Percentiles rank a stretch among this genome's conserved stretches.
These are phyloP conservation scores for Tothia fuscella DNA, from an alignment of 2,329 filamentous ascomycete species.

Conservation along the genomic window DNA sequence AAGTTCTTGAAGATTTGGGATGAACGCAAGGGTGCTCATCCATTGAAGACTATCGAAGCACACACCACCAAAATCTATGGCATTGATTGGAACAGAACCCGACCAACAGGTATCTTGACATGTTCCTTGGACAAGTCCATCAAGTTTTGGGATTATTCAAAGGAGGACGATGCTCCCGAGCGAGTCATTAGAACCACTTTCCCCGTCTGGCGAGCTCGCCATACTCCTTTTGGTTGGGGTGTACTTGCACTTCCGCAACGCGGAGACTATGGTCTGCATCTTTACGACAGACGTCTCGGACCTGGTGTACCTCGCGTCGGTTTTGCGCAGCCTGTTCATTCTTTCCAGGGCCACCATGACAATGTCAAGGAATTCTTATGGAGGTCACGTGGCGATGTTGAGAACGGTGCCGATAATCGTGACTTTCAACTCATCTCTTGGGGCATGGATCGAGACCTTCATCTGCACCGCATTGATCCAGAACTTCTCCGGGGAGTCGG, in stretches of 20 bases:
- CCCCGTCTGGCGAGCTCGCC: constrained; percentile 80
- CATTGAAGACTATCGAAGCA: constrained; percentile 72
- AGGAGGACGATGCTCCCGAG: constrained; percentile 50
- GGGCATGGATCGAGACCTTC: constrained; percentile 75
- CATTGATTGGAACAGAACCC: constrained; percentile 81
- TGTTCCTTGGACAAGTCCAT: constrained; percentile 87
- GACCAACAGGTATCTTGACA: constrained; percentile 61
- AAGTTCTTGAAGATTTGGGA: constrained; percentile 85
- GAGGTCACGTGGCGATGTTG: constrained; percentile 58
- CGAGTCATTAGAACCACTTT: constrained; percentile 71
- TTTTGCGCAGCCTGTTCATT: constrained; percentile 33
- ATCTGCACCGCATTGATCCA: constrained; percentile 61
- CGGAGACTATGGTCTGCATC: constrained; percentile 69
- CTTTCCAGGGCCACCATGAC: constrained; percentile 43
- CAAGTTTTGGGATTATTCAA: constrained; percentile 79
- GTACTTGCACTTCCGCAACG: constrained; percentile 86
- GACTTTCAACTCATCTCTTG: constrained; percentile 91
- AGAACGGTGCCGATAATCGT: constrained; percentile 62
- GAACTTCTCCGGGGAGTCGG: constrained; percentile 56
- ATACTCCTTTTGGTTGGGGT: constrained; percentile 81
- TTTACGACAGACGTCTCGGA: constrained; percentile 56
- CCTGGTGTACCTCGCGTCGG: constrained; percentile 30
- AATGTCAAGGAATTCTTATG: constrained; percentile 87
- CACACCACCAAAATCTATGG: constrained; percentile 93
- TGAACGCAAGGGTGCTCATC: constrained; percentile 63